Evolutionary conservation across 768 basidiomycete species (phyloP), one percentile per base, ranked within the genome.

Genomic region (Amanita pallidorosea): DNA sequence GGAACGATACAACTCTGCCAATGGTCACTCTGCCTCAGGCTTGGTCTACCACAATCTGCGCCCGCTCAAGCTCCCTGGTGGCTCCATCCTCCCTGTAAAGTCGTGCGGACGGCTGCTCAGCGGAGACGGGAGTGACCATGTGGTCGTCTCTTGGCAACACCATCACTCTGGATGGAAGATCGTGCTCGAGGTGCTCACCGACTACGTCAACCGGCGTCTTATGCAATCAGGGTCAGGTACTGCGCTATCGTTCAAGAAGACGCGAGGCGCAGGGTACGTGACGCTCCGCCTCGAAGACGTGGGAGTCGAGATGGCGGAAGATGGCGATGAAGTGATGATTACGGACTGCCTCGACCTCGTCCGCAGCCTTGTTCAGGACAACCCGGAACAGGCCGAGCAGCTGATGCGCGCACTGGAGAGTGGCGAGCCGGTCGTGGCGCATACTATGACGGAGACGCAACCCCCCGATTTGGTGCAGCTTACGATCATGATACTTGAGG

Each of bases 111-210:
- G 78, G 7, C 70, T 92, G 18, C 70, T 94, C 31, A 89, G 81
- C 55, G 74, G 76, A 8, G 87, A 89, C 47, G 76, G 76, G 4
- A 80, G 77, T 2, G 85, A 88, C 20, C 70, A 79, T 15, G 66
- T 84, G 18, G 82, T 86, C 5, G 75, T 94, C 1, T 73, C 76
- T 17, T 96, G 93, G 93, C 74, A 83, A 54, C 82, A 86, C 55
- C 71, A 80, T 41, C 82, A 91, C 59, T 88, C 85, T 6, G 90
- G 88, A 2, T 96, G 93, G 93, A 85, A 79, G 55, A 63, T 95
- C 12, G 65, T 95, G 5, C 63, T 91, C n/a, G 91, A 92, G 57
- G 68, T 94, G 7, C 69, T 95, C 47, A 78, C 79, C 4, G 83
- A 86, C 60, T 89, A 85, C 60, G 80, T 85, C 50, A 81, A 79